Base-by-base conservation (phyloP, 371 early-diverging fungal species). In the Parasitella parasitica region DNA sequence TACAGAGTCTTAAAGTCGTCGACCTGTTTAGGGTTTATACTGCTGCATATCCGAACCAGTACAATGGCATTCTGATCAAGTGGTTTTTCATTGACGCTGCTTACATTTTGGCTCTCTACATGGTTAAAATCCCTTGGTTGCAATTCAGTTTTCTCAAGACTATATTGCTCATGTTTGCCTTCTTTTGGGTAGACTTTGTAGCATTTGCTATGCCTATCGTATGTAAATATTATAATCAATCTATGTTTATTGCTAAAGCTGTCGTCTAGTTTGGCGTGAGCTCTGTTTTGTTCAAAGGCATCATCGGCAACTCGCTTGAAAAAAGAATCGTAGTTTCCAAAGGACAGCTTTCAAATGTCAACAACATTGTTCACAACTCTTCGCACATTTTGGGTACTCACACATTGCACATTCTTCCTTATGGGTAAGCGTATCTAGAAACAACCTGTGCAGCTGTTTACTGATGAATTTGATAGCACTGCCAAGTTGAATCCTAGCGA, bases 311-410 rank as follows among this genome's bases (percentile, higher is more conserved):
- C 11, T 35, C 61, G 4, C 57, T 74, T 56, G 74, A 76, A 13
- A 70, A 72, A 36, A 76, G 72, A 53, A 58, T 76, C 5, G 61
- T 73, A 18, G 72, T 74, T 16, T 78, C 79, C n/a, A 54, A 72
- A 54, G 82, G 69, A 20, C 68, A 65, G 56, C 64, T 70, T 52
- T 61, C 78, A n/a, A 75, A 71, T 59, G 76, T 75, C 24, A 76
- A 75, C 24, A 75, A 77, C 52, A 60, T 81, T 18, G 55, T 77
- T 4, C 65, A 59, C 22, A 70, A 81, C 35, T 69, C 77, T 28
- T 71, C 76, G 11, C 82, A 78, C 55, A 73, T 82, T 41, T 30
- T 82, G 57, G 82, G 82, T 61, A 57, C 70, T 61, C 82, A 82
- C 59, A 79, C 79, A 2, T 73, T 82, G 9, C 77, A 76, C 59